Percentiles rank a stretch among this genome's conserved stretches.
These are phyloP conservation scores for Linnemannia hyalina DNA, from an alignment of 192 early-diverging fungal species.

Conservation along the genomic window DNA sequence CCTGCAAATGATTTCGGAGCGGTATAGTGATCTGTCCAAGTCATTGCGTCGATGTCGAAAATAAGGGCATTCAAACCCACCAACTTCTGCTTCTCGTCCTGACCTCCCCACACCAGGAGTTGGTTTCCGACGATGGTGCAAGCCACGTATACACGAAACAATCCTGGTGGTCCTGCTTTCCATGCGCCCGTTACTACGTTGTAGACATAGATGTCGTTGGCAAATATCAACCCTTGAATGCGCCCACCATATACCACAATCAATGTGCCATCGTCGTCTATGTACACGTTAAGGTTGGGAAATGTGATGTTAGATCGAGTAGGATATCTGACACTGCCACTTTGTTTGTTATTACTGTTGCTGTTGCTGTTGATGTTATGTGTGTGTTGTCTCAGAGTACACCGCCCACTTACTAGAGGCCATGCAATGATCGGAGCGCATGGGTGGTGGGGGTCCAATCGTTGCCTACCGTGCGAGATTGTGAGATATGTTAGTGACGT, in stretches of 20 bases:
- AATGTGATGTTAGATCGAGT: not conserved
- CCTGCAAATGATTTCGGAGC: slow-evolving; percentile 8
- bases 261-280: slow-evolving; percentile 41
- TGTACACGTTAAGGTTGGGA: too few relatives aligned
- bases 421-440: slow-evolving; percentile 52
- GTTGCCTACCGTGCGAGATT: slow-evolving; percentile 12
- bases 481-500: not conserved
- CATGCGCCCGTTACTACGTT: slow-evolving; percentile 18
- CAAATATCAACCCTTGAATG: not conserved
- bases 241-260: slow-evolving; percentile 44
- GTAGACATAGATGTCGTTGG: slow-evolving; percentile 27
- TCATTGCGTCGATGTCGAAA: slow-evolving; percentile 14
- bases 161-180: slow-evolving; percentile 20
- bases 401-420: slow-evolving; percentile 27
- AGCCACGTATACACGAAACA: slow-evolving; percentile 14
- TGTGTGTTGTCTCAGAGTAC: not conserved
- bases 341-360: not conserved
- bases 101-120: slow-evolving; percentile 42
- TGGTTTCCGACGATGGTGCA: slow-evolving; percentile 45
- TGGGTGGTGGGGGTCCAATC: slow-evolving; percentile 16
- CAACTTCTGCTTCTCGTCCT: not conserved
- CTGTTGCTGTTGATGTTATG: too few relatives aligned
- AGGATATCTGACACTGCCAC: not conserved
- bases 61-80: slow-evolving; percentile 6
- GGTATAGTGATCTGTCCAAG: slow-evolving; percentile 29